Evolutionary conservation across 2,329 filamentous ascomycete species (phyloP).

Genomic region (Lasiodiplodia sp.): DNA sequence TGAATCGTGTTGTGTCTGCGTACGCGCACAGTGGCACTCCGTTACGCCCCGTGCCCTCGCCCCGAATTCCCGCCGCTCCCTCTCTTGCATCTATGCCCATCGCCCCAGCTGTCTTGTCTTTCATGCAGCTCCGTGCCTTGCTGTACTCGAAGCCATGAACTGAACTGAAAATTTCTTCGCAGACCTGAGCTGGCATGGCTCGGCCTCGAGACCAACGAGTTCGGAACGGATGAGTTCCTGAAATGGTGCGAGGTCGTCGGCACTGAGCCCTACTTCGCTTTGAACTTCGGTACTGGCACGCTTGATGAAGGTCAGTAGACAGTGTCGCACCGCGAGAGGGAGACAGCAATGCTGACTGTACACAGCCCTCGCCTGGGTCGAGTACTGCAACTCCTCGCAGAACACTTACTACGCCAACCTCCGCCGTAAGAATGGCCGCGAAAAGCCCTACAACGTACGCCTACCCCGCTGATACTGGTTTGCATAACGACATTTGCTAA

Average conservation of each 20-base stretch:
- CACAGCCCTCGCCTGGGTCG: slow-evolving; percentile 75
- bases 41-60: not conserved
- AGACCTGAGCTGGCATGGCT: slow-evolving; percentile 82
- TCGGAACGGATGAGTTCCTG: slow-evolving; percentile 88
- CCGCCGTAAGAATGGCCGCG: slow-evolving; percentile 75
- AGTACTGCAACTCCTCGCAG: slow-evolving; percentile 82
- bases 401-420: slow-evolving; percentile 85
- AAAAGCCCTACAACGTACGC: slow-evolving; percentile 74
- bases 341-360: slow-evolving; percentile 57
- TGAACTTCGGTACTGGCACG: slow-evolving; percentile 82
- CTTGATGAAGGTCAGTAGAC: slow-evolving; percentile 32
- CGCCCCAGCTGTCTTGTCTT: not conserved
- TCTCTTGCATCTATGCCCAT: not conserved
- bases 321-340: slow-evolving; percentile 41
- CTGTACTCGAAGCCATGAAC: slow-evolving; percentile 6
- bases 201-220: slow-evolving; percentile 77
- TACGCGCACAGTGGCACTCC: not conserved
- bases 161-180: slow-evolving; percentile 31
- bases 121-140: not conserved
- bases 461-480: not conserved
- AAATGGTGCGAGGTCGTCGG: slow-evolving; percentile 76
- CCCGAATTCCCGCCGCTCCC: not conserved
- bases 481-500: not conserved
- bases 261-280: slow-evolving; percentile 78
- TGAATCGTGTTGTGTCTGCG: not conserved